These are phyloP conservation scores for Teunomyces stri DNA, from an alignment of 805 yeast species.

Conservation along the genomic window DNA sequence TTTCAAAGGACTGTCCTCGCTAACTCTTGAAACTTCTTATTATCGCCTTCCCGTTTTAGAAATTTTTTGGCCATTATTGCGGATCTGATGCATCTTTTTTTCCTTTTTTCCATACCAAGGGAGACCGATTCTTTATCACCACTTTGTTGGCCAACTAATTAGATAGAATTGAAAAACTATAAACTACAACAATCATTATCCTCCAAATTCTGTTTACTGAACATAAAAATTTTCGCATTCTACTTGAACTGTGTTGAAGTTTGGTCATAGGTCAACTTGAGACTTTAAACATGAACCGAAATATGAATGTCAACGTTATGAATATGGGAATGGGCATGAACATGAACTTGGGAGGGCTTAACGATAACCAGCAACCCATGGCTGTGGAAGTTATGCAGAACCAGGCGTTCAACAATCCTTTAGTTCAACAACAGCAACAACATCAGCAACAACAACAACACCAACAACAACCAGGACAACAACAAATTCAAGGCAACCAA, in stretches of 20 bases:
- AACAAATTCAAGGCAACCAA: conserved; percentile 5
- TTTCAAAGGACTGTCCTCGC: background rate
- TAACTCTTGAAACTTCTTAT: background rate
- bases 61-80: conserved; percentile 3
- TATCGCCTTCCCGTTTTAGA: conserved; percentile 1
- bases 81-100: conserved; percentile 2
- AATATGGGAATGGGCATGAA: conserved; percentile 11
- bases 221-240: background rate
- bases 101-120: conserved; percentile 2
- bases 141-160: conserved; percentile 1
- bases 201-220: background rate
- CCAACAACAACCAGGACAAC: conserved; percentile 9
- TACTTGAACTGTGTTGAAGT: conserved; percentile 1
- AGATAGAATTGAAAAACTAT: conserved; percentile 1
- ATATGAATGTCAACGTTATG: conserved; percentile 9
- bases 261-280: background rate
- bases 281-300: conserved; percentile 8
- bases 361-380: conserved; percentile 9
- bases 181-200: background rate
- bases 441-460: conserved; percentile 8
- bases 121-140: conserved; percentile 2
- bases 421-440: conserved; percentile 7
- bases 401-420: conserved; percentile 7
- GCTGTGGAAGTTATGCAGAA: conserved; percentile 9
- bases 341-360: conserved; percentile 7